These are phyloP conservation scores for Pseudogymnoascus sp. DNA, from an alignment of 2,329 filamentous ascomycete genomes.

Conservation along the genomic window DNA sequence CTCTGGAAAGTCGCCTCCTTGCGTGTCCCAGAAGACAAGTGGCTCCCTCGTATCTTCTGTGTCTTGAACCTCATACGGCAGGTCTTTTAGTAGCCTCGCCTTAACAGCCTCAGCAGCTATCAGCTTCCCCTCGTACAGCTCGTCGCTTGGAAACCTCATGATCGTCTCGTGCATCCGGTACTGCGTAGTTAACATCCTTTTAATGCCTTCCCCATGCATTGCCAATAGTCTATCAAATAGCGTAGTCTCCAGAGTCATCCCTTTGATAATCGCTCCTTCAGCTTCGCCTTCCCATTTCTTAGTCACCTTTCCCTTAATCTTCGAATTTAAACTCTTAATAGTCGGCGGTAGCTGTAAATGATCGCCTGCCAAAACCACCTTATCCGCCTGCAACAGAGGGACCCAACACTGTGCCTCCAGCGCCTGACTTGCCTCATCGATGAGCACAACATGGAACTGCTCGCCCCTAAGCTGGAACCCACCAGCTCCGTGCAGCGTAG, in stretches of 20 bases:
- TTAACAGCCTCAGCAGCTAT: conserved; percentile 74
- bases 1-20: conserved; percentile 87
- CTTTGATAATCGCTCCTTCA: conserved; percentile 35
- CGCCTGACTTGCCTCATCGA: conserved; percentile 94
- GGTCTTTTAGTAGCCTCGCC: conserved; percentile 61
- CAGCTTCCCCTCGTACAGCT: conserved; percentile 76
- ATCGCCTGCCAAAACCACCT: conserved; percentile 86
- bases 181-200: conserved; percentile 91
- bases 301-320: conserved; percentile 29
- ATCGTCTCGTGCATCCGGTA: conserved; percentile 97
- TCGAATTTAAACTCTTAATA: conserved; percentile 68
- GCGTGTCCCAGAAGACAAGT: conserved; percentile 90
- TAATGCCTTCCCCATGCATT: conserved; percentile 74
- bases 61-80: conserved; percentile 68
- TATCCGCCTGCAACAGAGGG: conserved; percentile 67
- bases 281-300: conserved; percentile 29
- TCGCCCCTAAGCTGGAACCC: conserved; percentile 72
- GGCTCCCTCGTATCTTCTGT: conserved; percentile 84
- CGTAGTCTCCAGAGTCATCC: conserved; percentile 70
- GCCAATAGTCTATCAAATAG: conserved; percentile 82
- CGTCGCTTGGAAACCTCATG: conserved; percentile 86
- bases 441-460: conserved; percentile 84
- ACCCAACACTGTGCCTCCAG: conserved; percentile 98
- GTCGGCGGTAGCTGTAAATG: conserved; percentile 91
- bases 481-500: conserved; percentile 86